Evolutionary conservation across 805 yeast genomes (phyloP).

Genomic region (Kodamaea laetipori): DNA sequence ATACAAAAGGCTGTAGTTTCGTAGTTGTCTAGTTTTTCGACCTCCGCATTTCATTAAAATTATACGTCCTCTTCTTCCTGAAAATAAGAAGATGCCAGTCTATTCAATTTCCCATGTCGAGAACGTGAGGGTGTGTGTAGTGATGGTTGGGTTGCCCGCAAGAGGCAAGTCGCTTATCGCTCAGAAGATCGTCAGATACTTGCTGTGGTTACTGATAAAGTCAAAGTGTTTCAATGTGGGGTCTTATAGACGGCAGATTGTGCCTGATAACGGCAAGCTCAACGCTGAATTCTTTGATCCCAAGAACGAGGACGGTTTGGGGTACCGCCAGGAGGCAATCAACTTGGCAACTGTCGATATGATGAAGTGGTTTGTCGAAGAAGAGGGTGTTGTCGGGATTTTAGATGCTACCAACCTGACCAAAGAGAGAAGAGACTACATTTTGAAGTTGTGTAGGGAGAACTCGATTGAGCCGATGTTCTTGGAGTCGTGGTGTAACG

Average conservation of each 20-base stretch:
- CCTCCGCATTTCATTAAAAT: conserved; percentile 11
- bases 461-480: conserved; percentile 85
- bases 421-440: conserved; percentile 62
- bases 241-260: conserved; percentile 65
- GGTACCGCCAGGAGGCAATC: conserved; percentile 68
- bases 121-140: conserved; percentile 78
- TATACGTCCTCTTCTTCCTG: not conserved
- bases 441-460: conserved; percentile 61
- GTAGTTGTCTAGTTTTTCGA: too few species aligned
- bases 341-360: conserved; percentile 73
- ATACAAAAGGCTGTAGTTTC: too few species aligned
- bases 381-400: conserved; percentile 86
- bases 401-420: conserved; percentile 94
- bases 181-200: conserved; percentile 87
- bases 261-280: conserved; percentile 54
- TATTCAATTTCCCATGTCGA: conserved; percentile 62
- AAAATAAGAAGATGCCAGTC: conserved; percentile 47
- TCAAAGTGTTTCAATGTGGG: conserved; percentile 92
- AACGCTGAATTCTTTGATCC: conserved; percentile 79
- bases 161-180: conserved; percentile 95
- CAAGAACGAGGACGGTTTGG: conserved; percentile 62
- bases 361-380: conserved; percentile 81
- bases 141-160: conserved; percentile 87
- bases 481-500: conserved; percentile 89
- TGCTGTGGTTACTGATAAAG: conserved; percentile 87